Evolutionary conservation across 176 grass and related monocot genomes (phyloP).

Genomic region (Lolium multiflorum): DNA sequence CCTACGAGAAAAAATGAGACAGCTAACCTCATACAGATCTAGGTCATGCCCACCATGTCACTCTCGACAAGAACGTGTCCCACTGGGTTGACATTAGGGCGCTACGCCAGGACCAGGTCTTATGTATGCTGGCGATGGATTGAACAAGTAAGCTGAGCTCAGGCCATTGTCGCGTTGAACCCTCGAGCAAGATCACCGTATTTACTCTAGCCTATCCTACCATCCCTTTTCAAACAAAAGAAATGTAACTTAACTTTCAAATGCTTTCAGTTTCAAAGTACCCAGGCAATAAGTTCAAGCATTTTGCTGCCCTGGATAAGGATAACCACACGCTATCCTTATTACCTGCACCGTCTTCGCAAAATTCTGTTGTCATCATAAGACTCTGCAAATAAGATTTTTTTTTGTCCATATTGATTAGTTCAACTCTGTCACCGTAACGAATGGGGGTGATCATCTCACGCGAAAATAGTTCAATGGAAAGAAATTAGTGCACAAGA

Average conservation of each 20-base stretch:
- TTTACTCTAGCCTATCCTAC: neutral
- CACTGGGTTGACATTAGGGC: neutral
- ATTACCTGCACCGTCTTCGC: too few species aligned
- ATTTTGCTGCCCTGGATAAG: neutral
- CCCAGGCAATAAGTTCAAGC: neutral
- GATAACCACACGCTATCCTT: too few species aligned
- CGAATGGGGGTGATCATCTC: neutral
- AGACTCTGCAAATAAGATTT: neutral
- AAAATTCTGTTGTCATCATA: neutral
- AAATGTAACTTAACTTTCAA: neutral
- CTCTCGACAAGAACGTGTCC: neutral
- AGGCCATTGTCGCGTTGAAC: neutral
- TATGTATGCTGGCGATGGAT: neutral
- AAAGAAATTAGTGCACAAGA: neutral
- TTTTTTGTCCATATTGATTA: neutral
- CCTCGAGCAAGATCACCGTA: neutral
- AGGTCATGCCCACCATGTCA: conserved; percentile 20
- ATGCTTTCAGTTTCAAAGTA: neutral
- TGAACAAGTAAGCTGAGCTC: neutral
- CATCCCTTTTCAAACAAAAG: neutral
- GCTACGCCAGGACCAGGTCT: too few species aligned
- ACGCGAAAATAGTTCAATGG: neutral
- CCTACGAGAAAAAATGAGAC: too few species aligned
- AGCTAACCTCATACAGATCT: neutral
- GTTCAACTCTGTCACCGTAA: neutral